Conservation (phyloP, 2,329 filamentous ascomycete genomes). For the Aaosphaeria arxii region DNA sequence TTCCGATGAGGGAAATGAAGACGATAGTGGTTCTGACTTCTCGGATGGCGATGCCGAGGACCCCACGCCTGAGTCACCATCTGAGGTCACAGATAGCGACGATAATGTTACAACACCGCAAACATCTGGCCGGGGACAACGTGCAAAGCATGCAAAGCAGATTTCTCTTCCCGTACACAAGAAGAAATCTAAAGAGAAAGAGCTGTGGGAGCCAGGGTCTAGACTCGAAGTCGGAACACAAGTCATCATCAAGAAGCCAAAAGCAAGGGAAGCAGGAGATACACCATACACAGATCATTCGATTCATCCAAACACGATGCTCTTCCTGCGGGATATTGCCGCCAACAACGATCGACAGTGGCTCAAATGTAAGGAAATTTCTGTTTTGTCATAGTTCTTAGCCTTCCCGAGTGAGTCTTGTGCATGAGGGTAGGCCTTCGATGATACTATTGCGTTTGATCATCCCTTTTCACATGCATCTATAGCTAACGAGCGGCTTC, state of each 20-base stretch:
- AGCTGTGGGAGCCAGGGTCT: conserved; percentile 57
- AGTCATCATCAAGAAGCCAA: conserved; percentile 61
- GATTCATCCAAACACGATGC: conserved; percentile 62
- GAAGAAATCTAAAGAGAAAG: conserved; percentile 39
- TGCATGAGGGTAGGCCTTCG: background rate
- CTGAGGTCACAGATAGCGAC: conserved; percentile 28
- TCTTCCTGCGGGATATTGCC: conserved; percentile 58
- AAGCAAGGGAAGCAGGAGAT: conserved; percentile 59
- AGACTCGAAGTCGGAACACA: conserved; percentile 58
- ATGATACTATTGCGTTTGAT: no score
- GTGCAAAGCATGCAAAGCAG: conserved; percentile 17
- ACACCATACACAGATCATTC: conserved; percentile 56
- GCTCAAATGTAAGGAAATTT: conserved; percentile 56
- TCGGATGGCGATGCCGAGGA: conserved; percentile 42
- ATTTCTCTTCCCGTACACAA: conserved; percentile 16
- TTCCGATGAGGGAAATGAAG: conserved; percentile 28
- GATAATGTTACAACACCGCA: conserved; percentile 27
- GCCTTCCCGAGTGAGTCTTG: background rate
- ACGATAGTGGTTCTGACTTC: conserved; percentile 4
- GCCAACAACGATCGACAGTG: conserved; percentile 62
- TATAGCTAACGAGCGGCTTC: background rate
- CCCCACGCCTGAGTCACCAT: conserved; percentile 24
- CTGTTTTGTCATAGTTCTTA: background rate
- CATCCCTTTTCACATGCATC: background rate
- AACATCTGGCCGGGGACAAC: conserved; percentile 5